Evolutionary conservation across 768 basidiomycete genomes (phyloP).

Genomic region (Boletus rubescentipes): DNA sequence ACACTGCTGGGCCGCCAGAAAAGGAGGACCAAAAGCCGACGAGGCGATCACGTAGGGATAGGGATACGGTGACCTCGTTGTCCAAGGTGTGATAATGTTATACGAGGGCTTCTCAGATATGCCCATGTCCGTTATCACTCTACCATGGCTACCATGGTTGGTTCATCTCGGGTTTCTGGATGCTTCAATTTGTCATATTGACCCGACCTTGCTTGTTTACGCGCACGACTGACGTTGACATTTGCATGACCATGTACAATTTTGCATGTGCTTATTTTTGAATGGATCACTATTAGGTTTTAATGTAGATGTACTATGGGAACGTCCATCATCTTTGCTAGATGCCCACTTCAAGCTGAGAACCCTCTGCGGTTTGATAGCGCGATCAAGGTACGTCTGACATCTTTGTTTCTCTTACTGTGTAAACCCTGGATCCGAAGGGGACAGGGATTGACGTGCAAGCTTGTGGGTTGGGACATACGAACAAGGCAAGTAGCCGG

Average conservation of each 20-base stretch:
- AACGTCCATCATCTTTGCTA: too few species aligned
- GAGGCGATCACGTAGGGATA: not conserved
- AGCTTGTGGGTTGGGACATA: too few species aligned
- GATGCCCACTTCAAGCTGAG: too few species aligned
- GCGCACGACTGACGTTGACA: not conserved
- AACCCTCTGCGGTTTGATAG: too few species aligned
- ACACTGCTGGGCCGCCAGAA: conserved; percentile 19
- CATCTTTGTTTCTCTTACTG: too few species aligned
- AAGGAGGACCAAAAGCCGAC: conserved; percentile 13
- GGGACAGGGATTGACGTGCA: too few species aligned
- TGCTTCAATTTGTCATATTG: not conserved
- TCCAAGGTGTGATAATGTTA: conserved; percentile 10
- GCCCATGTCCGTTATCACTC: not conserved
- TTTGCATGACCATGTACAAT: conserved; percentile 1
- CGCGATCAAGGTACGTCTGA: too few species aligned
- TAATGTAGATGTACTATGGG: too few species aligned
- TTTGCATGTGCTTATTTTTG: not conserved
- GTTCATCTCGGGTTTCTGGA: not conserved
- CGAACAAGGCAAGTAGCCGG: too few species aligned
- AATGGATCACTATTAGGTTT: too few species aligned
- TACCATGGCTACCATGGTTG: not conserved
- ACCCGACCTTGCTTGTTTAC: not conserved
- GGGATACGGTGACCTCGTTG: not conserved
- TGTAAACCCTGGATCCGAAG: too few species aligned
- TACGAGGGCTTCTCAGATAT: not conserved